phyloP scores from a whole-genome alignment of 768 basidiomycete species.

The Termitomyces sp. region DNA sequence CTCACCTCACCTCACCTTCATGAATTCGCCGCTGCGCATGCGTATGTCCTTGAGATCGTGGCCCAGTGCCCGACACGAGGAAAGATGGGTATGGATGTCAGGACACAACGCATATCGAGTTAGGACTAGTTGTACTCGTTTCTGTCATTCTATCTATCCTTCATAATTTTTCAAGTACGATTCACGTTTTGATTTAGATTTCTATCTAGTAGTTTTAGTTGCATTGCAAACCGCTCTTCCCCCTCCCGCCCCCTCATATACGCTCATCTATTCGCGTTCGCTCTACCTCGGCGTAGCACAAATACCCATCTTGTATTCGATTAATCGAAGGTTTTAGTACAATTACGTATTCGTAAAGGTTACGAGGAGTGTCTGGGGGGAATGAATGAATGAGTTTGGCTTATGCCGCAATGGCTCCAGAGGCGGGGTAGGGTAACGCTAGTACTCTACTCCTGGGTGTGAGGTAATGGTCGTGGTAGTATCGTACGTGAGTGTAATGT shows the following conservation, averaged over 20 bases:
- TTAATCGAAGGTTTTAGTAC: not conserved
- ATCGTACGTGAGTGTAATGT: too few species aligned
- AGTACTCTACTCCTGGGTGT: too few species aligned
- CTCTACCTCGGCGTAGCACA: slow-evolving; percentile 1
- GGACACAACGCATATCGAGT: not conserved
- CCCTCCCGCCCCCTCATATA: not conserved
- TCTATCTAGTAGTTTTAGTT: not conserved
- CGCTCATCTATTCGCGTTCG: not conserved
- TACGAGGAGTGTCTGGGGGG: too few species aligned
- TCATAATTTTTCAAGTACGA: not conserved
- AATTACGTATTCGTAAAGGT: too few species aligned
- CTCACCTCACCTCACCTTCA: not conserved
- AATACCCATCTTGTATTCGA: slow-evolving; percentile 6
- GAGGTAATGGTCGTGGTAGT: too few species aligned
- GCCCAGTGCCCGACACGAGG: slow-evolving; percentile 8
- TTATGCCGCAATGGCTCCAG: too few species aligned
- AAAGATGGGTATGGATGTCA: slow-evolving; percentile 2
- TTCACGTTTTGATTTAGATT: slow-evolving; percentile 2
- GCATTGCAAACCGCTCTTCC: slow-evolving; percentile 2
- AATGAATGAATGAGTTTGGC: too few species aligned
- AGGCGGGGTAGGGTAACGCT: too few species aligned
- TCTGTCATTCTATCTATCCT: not conserved
- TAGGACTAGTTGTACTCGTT: not conserved
- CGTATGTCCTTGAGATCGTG: not conserved
- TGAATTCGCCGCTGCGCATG: not conserved